Base-by-base conservation (phyloP, 2,329 filamentous ascomycete species). In the Alternaria sp. region DNA sequence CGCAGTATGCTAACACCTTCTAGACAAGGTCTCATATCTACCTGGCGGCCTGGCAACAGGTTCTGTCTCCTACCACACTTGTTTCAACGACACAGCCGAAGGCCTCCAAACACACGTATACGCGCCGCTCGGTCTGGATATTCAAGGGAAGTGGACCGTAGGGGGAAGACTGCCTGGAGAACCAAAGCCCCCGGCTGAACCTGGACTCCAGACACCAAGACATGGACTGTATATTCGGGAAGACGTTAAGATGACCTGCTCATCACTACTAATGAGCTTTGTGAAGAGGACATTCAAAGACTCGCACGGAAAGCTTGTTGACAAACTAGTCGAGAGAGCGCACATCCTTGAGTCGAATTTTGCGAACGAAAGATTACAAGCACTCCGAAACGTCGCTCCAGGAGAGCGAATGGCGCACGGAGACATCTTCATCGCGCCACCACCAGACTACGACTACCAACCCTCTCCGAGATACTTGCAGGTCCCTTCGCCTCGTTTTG, bases 101-200 rank as follows among this genome's bases (percentile, higher is more conserved):
- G 92, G 92, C 5, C 77, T 96, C 28, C 88, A 93, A 78, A 96
- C 92, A 13, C 92, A 96, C 74, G 88, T 89, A 69, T 94, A 92
- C 71, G 92, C 92, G 4, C 92, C 93, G 0, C 85, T 92, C 72
- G 91, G 91, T 10, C 84, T 96, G 51, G 88, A 95, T 61, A 90
- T 96, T 66, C 87, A 87, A 59, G 89, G 87, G 48, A 90, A 89
- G 77, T 96, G 92, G 91, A 88, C 83, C 8, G 81, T 97, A 4
- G 87, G 86, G 44, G 92, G 92, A 9, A 86, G 85, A 9, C 79
- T 90, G 40, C 88, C 89, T 0, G 90, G 89, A 17, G 91, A 96
- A 76, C 84, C 86, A 1, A 80, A 82, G 29, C 84, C 89, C 69
- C 82, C 86, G 0, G 78, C 85, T 10, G 90, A 94, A 78, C 77